These are phyloP conservation scores for Curvularia lunata DNA, from an alignment of 2,329 filamentous ascomycete species.

Conservation along the genomic window DNA sequence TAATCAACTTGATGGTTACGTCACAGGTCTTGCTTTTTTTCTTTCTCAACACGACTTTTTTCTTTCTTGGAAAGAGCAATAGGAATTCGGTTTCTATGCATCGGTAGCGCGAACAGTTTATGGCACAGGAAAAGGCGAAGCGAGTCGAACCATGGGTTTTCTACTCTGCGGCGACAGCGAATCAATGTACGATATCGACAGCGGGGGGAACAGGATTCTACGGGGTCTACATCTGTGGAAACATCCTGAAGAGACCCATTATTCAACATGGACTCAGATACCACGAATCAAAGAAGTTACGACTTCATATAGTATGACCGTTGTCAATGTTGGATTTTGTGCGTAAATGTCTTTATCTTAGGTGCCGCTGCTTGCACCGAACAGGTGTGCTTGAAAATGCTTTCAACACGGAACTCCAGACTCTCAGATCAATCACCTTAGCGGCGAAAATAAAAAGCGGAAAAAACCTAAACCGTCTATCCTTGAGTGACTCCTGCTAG, in stretches of 20 bases:
- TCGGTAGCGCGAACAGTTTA: neutral
- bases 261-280: neutral
- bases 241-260: neutral
- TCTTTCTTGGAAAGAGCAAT: neutral
- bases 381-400: neutral
- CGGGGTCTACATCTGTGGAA: neutral
- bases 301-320: neutral
- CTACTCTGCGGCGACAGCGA: neutral
- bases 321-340: neutral
- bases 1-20: neutral
- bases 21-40: neutral
- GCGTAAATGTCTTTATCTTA: neutral
- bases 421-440: neutral
- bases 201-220: neutral
- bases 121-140: neutral
- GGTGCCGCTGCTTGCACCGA: neutral
- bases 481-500: neutral
- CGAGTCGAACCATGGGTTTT: neutral
- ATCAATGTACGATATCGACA: neutral
- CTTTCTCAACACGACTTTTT: neutral
- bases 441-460: neutral
- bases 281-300: neutral
- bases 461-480: constrained; percentile 3
- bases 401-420: neutral
- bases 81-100: neutral